A percentile compares a stretch with the other conserved stretches of the same genome.
Evolutionary conservation across 2,329 filamentous ascomycete genomes (phyloP).

Genomic region (Alternaria solani): DNA sequence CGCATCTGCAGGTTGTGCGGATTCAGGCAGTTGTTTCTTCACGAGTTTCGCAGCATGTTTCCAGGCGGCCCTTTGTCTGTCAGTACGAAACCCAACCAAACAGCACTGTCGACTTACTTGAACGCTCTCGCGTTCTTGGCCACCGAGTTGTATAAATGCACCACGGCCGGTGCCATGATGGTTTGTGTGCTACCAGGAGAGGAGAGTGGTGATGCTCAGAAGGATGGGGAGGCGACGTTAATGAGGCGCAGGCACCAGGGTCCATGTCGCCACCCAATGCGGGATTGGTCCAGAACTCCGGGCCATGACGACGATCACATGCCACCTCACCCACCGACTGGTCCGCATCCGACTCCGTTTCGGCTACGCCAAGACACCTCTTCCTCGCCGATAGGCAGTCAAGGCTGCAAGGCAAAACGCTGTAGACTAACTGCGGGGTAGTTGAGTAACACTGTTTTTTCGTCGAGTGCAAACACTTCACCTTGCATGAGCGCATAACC

Average conservation of each 20-base stretch:
- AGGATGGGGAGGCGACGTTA: conserved; percentile 31
- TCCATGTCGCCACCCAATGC: conserved; percentile 26
- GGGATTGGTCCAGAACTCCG: conserved; percentile 20
- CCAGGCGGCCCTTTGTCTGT: conserved; percentile 55
- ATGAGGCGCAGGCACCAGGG: conserved; percentile 29
- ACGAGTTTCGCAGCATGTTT: conserved; percentile 57
- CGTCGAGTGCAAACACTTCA: not conserved
- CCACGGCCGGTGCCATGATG: conserved; percentile 51
- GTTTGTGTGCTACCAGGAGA: conserved; percentile 27
- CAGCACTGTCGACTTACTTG: conserved; percentile 41
- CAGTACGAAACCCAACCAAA: conserved; percentile 11
- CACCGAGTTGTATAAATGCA: conserved; percentile 52
- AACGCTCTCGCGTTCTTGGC: conserved; percentile 53
- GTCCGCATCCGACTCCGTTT: not conserved
- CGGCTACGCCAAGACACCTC: not conserved
- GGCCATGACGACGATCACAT: conserved; percentile 30
- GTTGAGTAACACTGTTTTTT: no score
- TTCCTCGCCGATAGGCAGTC: not conserved
- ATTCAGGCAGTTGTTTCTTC: conserved; percentile 55
- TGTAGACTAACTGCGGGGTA: not conserved
- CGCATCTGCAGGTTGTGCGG: conserved; percentile 53
- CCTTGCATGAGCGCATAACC: not conserved
- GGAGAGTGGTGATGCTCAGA: conserved; percentile 16
- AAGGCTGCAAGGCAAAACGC: no score
- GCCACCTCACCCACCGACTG: conserved; percentile 13